phyloP scores from a whole-genome alignment of 805 yeast genomes.

The Lachancea dasiensis region DNA sequence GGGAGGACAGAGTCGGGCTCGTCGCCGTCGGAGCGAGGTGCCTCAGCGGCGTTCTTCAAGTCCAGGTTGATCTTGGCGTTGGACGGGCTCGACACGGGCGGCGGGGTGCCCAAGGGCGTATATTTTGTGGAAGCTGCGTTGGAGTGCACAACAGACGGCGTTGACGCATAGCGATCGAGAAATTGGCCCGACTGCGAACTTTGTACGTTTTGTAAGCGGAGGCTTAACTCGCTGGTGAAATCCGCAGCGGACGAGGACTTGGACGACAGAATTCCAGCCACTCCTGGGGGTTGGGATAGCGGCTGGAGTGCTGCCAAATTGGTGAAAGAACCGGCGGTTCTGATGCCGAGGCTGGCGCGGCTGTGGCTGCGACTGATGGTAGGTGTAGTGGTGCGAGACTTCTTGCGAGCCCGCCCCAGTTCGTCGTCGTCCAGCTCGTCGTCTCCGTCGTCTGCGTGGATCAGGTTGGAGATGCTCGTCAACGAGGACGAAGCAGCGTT shows the following conservation, averaged over 20 bases:
- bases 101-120: conserved; percentile 12
- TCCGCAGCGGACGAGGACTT: conserved; percentile 4
- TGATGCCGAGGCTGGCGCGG: conserved; percentile 13
- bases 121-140: conserved; percentile 8
- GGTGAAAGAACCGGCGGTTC: conserved; percentile 1
- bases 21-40: neutral
- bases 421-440: conserved; percentile 17
- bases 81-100: conserved; percentile 10
- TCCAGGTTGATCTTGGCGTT: conserved; percentile 6
- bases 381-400: conserved; percentile 27
- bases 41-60: conserved; percentile 1
- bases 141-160: conserved; percentile 10
- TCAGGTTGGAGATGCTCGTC: conserved; percentile 13
- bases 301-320: conserved; percentile 5
- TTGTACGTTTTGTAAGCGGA: conserved; percentile 20
- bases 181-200: conserved; percentile 14
- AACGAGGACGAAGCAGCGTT: conserved; percentile 20
- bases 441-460: conserved; percentile 11
- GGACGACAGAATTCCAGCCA: conserved; percentile 6
- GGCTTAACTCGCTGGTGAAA: conserved; percentile 18
- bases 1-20: conserved; percentile 18
- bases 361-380: conserved; percentile 26
- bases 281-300: conserved; percentile 7
- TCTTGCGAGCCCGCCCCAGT: conserved; percentile 22
- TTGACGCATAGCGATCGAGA: conserved; percentile 8